Evolutionary conservation across 139 green algal species (phyloP).

Genomic region (Dunaliella primolecta): DNA sequence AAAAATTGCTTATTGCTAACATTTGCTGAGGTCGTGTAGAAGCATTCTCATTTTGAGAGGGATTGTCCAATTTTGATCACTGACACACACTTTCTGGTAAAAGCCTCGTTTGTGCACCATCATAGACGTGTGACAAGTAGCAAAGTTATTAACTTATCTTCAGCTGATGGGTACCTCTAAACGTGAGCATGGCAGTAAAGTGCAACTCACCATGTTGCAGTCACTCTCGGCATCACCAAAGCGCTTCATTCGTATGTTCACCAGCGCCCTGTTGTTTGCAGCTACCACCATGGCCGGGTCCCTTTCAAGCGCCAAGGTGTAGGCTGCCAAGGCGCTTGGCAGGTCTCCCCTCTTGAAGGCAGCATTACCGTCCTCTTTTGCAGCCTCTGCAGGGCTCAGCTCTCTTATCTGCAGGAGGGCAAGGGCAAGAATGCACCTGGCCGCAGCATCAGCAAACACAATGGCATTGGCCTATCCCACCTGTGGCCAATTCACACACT

Average conservation of each 20-base stretch:
- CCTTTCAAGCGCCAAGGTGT: conserved; percentile 50
- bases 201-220: conserved; percentile 42
- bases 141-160: no score
- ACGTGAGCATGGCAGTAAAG: no score
- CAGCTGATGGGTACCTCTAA: no score
- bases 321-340: conserved; percentile 40
- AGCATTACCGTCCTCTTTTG: conserved; percentile 74
- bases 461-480: background rate
- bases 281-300: conserved; percentile 43
- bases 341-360: conserved; percentile 68
- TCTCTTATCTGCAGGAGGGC: background rate
- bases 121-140: no score
- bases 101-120: no score
- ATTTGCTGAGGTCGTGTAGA: no score
- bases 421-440: background rate
- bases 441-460: background rate
- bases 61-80: no score
- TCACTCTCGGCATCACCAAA: conserved; percentile 56
- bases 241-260: conserved; percentile 62
- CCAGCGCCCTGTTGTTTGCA: conserved; percentile 78
- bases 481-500: background rate
- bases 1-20: no score
- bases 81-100: no score
- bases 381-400: conserved; percentile 37
- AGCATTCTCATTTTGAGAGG: no score